Evolutionary conservation across 2,329 filamentous ascomycete species (phyloP).

Genomic region (Trichothecium roseum): DNA sequence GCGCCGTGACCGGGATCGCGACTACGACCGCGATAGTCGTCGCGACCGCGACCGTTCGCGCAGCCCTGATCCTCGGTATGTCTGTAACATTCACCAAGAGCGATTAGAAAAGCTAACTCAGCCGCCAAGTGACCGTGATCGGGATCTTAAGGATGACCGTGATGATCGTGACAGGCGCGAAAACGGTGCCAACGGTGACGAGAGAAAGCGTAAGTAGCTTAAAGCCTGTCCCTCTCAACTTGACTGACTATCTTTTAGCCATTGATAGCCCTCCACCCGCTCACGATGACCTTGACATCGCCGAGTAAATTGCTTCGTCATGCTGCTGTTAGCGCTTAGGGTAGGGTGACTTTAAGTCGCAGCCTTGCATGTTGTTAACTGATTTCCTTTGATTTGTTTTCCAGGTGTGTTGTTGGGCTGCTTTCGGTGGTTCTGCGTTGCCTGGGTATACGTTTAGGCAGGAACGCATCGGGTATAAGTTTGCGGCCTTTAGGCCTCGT

Average conservation of each 20-base stretch:
- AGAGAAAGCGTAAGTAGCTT: constrained; percentile 65
- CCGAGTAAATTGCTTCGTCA: constrained; percentile 44
- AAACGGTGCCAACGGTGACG: constrained; percentile 72
- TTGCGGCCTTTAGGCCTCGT: too few relatives aligned
- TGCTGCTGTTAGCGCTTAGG: neutral
- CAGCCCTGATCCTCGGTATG: constrained; percentile 54
- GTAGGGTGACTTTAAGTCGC: neutral
- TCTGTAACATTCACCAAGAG: neutral
- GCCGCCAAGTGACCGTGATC: constrained; percentile 37
- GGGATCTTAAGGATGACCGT: constrained; percentile 52
- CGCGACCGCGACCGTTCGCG: constrained; percentile 68
- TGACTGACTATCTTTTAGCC: constrained; percentile 26
- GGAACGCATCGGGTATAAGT: too few relatives aligned
- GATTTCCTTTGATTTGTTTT: too few relatives aligned
- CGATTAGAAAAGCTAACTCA: neutral
- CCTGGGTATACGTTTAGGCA: too few relatives aligned
- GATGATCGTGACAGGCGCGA: constrained; percentile 68
- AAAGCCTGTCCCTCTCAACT: constrained; percentile 11
- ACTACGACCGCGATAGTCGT: constrained; percentile 66
- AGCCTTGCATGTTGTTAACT: neutral
- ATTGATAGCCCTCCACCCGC: constrained; percentile 71
- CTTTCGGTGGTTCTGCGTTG: too few relatives aligned
- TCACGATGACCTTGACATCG: constrained; percentile 93
- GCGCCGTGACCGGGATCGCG: constrained; percentile 65
- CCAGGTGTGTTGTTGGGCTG: too few relatives aligned